Conservation (phyloP, 768 basidiomycete species). For the Collybiopsis confluens region DNA sequence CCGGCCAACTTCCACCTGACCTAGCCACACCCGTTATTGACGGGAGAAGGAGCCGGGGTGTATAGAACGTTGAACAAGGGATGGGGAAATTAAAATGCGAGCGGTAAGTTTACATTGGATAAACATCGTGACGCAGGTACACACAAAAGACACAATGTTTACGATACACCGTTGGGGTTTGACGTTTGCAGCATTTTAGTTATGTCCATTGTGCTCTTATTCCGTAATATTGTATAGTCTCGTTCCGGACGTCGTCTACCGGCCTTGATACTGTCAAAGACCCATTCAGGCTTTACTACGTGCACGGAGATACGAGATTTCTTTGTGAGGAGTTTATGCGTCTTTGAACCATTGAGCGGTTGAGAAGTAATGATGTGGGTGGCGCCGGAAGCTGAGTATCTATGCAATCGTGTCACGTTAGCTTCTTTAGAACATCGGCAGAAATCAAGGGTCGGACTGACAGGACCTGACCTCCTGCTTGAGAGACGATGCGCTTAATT, state of each 20-base stretch:
- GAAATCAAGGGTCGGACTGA: conserved; percentile 28
- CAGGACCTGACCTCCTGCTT: conserved; percentile 65
- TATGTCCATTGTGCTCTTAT: conserved; percentile 31
- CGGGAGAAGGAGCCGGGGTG: too few species aligned
- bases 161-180: not conserved
- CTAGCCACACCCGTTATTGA: too few species aligned
- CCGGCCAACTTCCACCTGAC: too few species aligned
- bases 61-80: too few species aligned
- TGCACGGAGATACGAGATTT: conserved; percentile 46
- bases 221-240: conserved; percentile 47
- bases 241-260: conserved; percentile 62
- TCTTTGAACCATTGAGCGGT: conserved; percentile 67
- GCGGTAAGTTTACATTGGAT: too few species aligned
- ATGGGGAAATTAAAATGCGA: too few species aligned
- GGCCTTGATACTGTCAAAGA: conserved; percentile 58
- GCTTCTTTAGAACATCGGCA: conserved; percentile 6
- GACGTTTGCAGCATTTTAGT: not conserved
- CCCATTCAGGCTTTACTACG: conserved; percentile 76
- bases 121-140: not conserved
- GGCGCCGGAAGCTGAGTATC: conserved; percentile 52
- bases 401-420: conserved; percentile 24
- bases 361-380: conserved; percentile 81
- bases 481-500: conserved; percentile 63
- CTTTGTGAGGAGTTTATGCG: conserved; percentile 53
- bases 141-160: not conserved